Conservation (phyloP, 257 asterid species). For the Primulina huaijiensis region DNA sequence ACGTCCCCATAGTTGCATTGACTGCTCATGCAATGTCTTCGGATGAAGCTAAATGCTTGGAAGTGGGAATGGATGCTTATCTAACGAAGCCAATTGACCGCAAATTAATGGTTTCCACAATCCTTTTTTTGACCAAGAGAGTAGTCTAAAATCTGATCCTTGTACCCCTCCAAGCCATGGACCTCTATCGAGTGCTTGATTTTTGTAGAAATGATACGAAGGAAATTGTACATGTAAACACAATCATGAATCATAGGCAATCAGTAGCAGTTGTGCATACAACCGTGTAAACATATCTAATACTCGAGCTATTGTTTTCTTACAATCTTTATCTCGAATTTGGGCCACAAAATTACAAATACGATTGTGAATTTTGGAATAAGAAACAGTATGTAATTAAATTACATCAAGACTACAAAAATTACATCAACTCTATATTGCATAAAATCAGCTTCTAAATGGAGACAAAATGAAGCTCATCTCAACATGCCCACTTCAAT, state of each 20-base stretch:
- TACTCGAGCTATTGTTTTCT: too few relatives aligned
- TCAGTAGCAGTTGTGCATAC: neutral
- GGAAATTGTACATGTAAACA: neutral
- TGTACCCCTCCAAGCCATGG: neutral
- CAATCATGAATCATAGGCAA: neutral
- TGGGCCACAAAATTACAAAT: too few relatives aligned
- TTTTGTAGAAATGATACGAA: constrained; percentile 20
- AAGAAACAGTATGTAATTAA: neutral
- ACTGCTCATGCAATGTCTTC: constrained; percentile 97
- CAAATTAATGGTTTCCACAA: constrained; percentile 75
- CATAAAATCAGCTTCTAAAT: neutral
- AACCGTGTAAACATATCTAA: neutral
- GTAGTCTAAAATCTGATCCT: constrained; percentile 11
- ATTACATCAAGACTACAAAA: too few relatives aligned
- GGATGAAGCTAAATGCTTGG: constrained; percentile 83
- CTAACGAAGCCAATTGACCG: constrained; percentile 85
- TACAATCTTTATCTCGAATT: too few relatives aligned
- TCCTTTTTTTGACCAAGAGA: constrained; percentile 63
- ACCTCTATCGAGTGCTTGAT: neutral
- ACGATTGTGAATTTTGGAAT: neutral
- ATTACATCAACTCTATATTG: neutral
- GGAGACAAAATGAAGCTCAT: neutral
- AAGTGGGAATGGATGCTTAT: constrained; percentile 99
- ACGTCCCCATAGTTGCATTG: constrained; percentile 89
- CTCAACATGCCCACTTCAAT: neutral